Conservation (phyloP, 371 early-diverging fungal species). For the Apophysomyces sp. region DNA sequence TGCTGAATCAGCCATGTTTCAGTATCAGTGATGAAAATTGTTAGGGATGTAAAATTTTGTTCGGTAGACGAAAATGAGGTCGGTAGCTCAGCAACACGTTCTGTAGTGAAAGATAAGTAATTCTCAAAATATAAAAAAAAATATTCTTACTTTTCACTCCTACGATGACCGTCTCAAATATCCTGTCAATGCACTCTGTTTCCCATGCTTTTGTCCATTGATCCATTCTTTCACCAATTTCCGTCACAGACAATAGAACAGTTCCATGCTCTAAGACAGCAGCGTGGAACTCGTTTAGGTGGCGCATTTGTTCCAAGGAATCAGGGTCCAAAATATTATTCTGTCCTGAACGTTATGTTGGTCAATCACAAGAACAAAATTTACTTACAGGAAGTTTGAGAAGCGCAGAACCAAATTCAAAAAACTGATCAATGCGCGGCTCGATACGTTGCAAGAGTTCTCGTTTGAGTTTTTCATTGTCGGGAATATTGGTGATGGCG, state of each 20-base stretch:
- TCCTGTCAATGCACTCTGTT: constrained; percentile 13
- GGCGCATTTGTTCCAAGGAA: constrained; percentile 13
- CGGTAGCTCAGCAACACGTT: constrained; percentile 12
- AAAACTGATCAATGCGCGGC: constrained; percentile 20
- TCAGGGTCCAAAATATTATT: neutral
- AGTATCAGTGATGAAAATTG: constrained; percentile 36
- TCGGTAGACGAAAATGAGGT: neutral
- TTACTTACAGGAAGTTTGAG: constrained; percentile 20
- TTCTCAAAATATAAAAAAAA: neutral
- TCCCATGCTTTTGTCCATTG: constrained; percentile 27
- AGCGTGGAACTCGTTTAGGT: constrained; percentile 11
- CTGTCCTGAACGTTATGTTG: neutral
- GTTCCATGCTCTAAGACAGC: constrained; percentile 7
- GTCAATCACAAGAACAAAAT: too few relatives aligned
- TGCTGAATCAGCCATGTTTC: constrained; percentile 34
- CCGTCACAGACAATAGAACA: constrained; percentile 14
- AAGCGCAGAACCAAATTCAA: constrained; percentile 9
- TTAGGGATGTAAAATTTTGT: constrained; percentile 7
- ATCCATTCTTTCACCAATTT: constrained; percentile 17
- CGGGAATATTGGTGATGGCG: neutral
- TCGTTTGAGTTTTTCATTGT: constrained; percentile 20
- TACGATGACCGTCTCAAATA: constrained; percentile 15
- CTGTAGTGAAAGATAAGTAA: neutral
- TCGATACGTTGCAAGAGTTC: constrained; percentile 19
- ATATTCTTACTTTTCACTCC: constrained; percentile 21